Evolutionary conservation across 176 grass and related monocot species (phyloP), one percentile per base, ranked within the genome.

Genomic region (Hsuehochloa calcarea): DNA sequence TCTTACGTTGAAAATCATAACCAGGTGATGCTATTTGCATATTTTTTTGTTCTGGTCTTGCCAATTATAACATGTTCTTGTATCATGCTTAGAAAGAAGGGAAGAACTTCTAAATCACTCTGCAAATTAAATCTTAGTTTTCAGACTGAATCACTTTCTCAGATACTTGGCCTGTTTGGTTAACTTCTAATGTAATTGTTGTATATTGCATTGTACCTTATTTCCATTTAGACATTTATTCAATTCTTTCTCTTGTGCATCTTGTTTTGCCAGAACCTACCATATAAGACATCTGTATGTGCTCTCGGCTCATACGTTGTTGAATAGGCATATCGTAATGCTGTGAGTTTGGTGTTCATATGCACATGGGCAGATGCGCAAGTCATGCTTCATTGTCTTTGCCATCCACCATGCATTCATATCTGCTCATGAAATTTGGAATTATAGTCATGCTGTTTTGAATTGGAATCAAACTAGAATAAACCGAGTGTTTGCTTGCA

Each of bases 1-100:
- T 88, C 91, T 20, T 95, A 90, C 73, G 89, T 88, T 58, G 95
- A 98, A 90, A 98, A 95, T 87, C 91, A 98, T 88, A 90, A 87
- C 77, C 93, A 98, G 95, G 94, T 97, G 16, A 51, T 19, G 15
- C 49, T 51, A 55, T 51, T 60, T 80, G 75, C 14, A 34, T 70
- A 51, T 34, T 69, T 78, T 78, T 50, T 65, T 64, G 27, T 59
- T 35, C 66, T 35, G 4, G 43, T 67, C 31, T 69, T 64, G n/a
- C 22, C 51, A 72, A 70, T 56, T 80, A 29, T 85, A 40, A 39
- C 40, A 49, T 72, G 67, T 25, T 65, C 9, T 66, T 61, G 23
- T 55, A 64, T 82, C 50, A 16, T 82, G n/a, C 72, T 86, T 80
- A 80, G 34, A 80, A 80, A 41, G 44, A 80, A 60, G 44, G 44